phyloP scores from a whole-genome alignment of 176 grass and related monocot species.

The Paspalum notatum region DNA sequence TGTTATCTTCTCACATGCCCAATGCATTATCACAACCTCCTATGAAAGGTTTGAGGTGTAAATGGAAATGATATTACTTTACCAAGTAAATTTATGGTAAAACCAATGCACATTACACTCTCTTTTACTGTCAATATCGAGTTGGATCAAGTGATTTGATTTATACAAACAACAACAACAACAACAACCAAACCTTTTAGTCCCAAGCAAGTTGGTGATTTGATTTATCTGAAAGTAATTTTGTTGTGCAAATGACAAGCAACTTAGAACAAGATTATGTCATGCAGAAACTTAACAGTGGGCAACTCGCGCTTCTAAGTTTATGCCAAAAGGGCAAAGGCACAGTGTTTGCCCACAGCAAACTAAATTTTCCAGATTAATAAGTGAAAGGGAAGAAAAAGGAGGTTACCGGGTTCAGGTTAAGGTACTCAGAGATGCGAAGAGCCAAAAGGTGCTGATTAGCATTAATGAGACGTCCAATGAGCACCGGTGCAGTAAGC shows the following conservation, averaged over 20 bases:
- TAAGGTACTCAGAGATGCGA: conserved; percentile 93
- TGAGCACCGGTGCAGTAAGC: conserved; percentile 83
- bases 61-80: conserved; percentile 39
- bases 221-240: background rate
- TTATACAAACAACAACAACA: too few species aligned
- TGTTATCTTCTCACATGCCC: conserved; percentile 96
- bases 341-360: conserved; percentile 10
- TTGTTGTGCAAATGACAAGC: conserved; percentile 1
- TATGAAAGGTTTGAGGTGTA: conserved; percentile 52
- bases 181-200: too few species aligned
- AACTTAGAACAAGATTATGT: conserved; percentile 25
- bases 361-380: background rate
- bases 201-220: too few species aligned
- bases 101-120: background rate
- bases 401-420: conserved; percentile 74
- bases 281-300: background rate
- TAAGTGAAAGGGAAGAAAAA: conserved; percentile 26
- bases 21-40: conserved; percentile 99
- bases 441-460: conserved; percentile 93
- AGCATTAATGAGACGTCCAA: conserved; percentile 84
- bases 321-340: background rate
- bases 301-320: conserved; percentile 10
- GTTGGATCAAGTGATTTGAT: background rate
- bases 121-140: conserved; percentile 11
- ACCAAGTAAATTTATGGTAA: conserved; percentile 27